Evolutionary conservation across 2,329 filamentous ascomycete species (phyloP).

Genomic region (Sclerotinia glacialis): DNA sequence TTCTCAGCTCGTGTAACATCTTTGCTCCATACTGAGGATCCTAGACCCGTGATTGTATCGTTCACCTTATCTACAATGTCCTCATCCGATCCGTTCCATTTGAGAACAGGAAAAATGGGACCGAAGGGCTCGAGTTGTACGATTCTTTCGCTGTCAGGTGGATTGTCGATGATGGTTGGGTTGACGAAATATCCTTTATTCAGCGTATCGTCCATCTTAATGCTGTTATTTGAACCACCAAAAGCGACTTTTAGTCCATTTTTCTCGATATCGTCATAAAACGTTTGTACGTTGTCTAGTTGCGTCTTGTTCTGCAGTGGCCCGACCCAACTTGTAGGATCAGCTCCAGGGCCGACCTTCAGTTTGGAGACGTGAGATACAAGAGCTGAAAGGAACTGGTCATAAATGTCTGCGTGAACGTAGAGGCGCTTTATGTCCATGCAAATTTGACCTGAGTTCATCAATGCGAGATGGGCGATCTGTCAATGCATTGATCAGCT

Average conservation of each 20-base stretch:
- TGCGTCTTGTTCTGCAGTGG: conserved; percentile 64
- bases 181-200: conserved; percentile 52
- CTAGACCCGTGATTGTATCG: conserved; percentile 50
- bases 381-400: conserved; percentile 46
- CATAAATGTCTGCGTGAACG: conserved; percentile 58
- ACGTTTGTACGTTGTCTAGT: conserved; percentile 51
- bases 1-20: conserved; percentile 50
- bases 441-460: conserved; percentile 51
- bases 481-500: conserved; percentile 23
- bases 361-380: conserved; percentile 46
- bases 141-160: conserved; percentile 53
- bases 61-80: conserved; percentile 58
- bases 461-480: conserved; percentile 48
- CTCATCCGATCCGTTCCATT: conserved; percentile 34
- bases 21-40: conserved; percentile 56
- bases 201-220: not conserved
- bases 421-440: conserved; percentile 57
- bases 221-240: conserved; percentile 36
- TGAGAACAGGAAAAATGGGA: conserved; percentile 23
- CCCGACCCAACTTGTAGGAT: conserved; percentile 43
- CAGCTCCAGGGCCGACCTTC: conserved; percentile 40
- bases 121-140: conserved; percentile 60
- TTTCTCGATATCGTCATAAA: conserved; percentile 53
- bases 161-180: conserved; percentile 57
- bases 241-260: conserved; percentile 51